A percentile compares a stretch with the other conserved stretches of the same genome.
Conservation (phyloP, 352 stramenopile genomes). For the Phytophthora pseudosyringae region DNA sequence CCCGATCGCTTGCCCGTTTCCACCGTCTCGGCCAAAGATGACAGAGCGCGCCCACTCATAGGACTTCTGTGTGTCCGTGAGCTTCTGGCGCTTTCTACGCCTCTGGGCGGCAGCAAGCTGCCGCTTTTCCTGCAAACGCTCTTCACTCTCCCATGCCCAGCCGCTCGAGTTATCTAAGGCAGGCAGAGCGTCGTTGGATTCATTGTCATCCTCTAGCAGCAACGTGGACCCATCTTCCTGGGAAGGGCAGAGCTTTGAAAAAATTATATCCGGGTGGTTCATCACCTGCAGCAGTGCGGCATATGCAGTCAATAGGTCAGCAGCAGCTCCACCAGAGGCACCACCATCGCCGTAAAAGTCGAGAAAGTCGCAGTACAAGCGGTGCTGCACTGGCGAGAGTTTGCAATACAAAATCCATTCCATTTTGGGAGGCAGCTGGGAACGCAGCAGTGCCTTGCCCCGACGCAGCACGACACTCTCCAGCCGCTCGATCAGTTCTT, state of each 20-base stretch:
- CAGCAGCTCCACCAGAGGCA: conserved; percentile 38
- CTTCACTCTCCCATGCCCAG: conserved; percentile 76
- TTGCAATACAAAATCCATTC: conserved; percentile 91
- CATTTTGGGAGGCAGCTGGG: conserved; percentile 80
- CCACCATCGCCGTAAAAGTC: conserved; percentile 52
- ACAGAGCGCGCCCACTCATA: conserved; percentile 73
- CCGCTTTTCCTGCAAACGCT: conserved; percentile 61
- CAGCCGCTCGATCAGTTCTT: conserved; percentile 73
- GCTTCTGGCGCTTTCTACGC: conserved; percentile 69
- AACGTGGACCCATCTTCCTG: conserved; percentile 28
- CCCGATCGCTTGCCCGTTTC: background rate
- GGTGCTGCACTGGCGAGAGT: conserved; percentile 78
- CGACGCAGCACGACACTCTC: conserved; percentile 76
- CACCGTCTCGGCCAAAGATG: conserved; percentile 32
- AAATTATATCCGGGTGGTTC: conserved; percentile 91
- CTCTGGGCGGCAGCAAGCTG: conserved; percentile 51
- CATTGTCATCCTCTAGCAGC: conserved; percentile 42
- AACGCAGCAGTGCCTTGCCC: conserved; percentile 65
- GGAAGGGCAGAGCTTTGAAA: conserved; percentile 63
- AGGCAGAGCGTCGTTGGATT: conserved; percentile 27
- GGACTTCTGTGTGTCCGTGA: conserved; percentile 60
- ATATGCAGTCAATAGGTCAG: conserved; percentile 83
- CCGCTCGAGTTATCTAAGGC: conserved; percentile 36
- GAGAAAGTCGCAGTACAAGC: conserved; percentile 83
- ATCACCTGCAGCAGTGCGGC: conserved; percentile 83